Evolutionary conservation across 1,139 yeast species (phyloP).

Genomic region (Meyerozyma athensensis): DNA sequence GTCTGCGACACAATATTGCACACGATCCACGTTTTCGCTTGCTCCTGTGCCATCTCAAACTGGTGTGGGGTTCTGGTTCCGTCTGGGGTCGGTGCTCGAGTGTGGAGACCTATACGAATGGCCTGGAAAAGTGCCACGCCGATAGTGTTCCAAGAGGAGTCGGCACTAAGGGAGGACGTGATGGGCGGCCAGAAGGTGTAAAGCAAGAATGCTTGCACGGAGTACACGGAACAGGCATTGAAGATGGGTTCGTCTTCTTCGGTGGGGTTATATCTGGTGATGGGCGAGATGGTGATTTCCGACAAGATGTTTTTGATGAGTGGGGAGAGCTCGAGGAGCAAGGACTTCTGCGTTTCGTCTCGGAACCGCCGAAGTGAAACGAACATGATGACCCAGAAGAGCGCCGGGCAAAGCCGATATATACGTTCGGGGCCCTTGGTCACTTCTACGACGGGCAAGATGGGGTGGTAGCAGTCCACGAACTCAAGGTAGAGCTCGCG

Average conservation of each 20-base stretch:
- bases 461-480: conserved; percentile 71
- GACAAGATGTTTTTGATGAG: conserved; percentile 72
- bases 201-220: conserved; percentile 86
- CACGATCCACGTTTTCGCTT: conserved; percentile 85
- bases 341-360: conserved; percentile 30
- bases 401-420: conserved; percentile 73
- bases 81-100: conserved; percentile 49
- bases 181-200: conserved; percentile 96
- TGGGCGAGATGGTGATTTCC: conserved; percentile 86
- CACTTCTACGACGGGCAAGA: conserved; percentile 83
- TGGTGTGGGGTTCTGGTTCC: conserved; percentile 32
- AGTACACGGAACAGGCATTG: conserved; percentile 88
- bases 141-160: conserved; percentile 90
- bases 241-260: conserved; percentile 74
- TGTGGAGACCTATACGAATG: conserved; percentile 81
- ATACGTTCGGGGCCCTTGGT: conserved; percentile 76
- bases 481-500: conserved; percentile 65
- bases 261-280: conserved; percentile 73
- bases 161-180: conserved; percentile 90
- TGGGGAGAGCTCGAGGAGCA: conserved; percentile 57
- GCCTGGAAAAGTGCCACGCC: conserved; percentile 93
- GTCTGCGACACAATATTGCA: conserved; percentile 88
- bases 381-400: conserved; percentile 92
- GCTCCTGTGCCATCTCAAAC: conserved; percentile 58
- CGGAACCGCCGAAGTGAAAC: conserved; percentile 65